Base-by-base conservation (phyloP, 2,329 filamentous ascomycete genomes). In the Colletotrichum eleusines region DNA sequence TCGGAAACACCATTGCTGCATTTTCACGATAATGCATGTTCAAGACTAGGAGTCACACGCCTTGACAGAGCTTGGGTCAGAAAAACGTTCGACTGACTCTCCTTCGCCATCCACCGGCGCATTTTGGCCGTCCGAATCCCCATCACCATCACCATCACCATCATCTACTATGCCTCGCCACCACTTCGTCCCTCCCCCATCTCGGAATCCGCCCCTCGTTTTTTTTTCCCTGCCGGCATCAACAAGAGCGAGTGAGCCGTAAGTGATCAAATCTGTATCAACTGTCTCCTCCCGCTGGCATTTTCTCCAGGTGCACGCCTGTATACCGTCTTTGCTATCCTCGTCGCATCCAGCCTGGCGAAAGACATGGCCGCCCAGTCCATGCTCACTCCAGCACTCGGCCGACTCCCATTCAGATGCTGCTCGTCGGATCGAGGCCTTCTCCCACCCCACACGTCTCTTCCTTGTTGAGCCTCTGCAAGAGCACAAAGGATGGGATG, bases 341-440 rank as follows among this genome's bases (percentile, higher is more conserved):
- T 40, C 64, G 46, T 51, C 51, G 58, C 40, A 58, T 68, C 42
- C 68, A 68, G 63, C 33, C 44, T 55, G 35, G 42, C 67, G n/a
- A n/a, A 42, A 35, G 5, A 12, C 33, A 40, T 51, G 16, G 18
- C 40, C 44, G 53, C 42, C 53, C 68, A 53, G 58, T n/a, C 44
- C 16, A 46, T 53, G 18, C n/a, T 44, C 38, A 31, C 44, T 51
- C 31, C 40, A 26, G 31, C 68, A 54, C 33, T 16, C n/a, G 35
- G 4, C 51, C 18, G 38, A 16, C 23, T 38, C 35, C 53, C 68
- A 63, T 63, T 71, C 68, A 64, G 51, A 63, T 71, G 64, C 58
- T 54, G 64, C 65, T 58, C 57, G 44, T 68, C 28, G 68, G 18
- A 68, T 71, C 68, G 68, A 59, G 51, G 50, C 58, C 64, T 68